Evolutionary conservation across 1,139 yeast species (phyloP), one percentile per base, ranked within the genome.

Genomic region (Pneumocystis canis): DNA sequence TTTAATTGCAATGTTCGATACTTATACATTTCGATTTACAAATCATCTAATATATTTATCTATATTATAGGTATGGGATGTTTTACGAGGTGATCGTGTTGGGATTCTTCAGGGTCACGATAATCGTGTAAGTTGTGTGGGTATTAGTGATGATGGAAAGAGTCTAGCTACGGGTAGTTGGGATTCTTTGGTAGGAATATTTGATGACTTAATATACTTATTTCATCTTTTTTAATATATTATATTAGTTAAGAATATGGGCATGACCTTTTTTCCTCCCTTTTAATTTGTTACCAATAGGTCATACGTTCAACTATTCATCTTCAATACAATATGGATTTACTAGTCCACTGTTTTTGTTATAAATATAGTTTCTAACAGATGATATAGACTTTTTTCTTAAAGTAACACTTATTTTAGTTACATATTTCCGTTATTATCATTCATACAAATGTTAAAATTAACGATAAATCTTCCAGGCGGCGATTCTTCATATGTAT

Each of bases 21-120:
- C 16, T 30, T 14, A 30, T 14, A 56, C 28, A 11, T 20, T 56
- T 33, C 5, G 4, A 5, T 54, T 56, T 20, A 35, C 6, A 56
- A 9, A 5, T 6, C 7, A 6, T 56, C 39, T 56, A 2, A 33
- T 25, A 33, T 56, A 9, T 25, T 37, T 7, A 82, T 60, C 68
- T 35, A 11, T 32, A n/a, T n/a, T n/a, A 32, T 76, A 85, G 32
- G 79, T 87, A 2, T 87, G 96, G 95, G 97, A 89, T 71, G 77
- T 82, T 1, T 75, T 89, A 47, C 83, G 81, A 66, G 83, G 82
- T 20, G 83, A 81, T 65, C 76, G 85, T 39, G 81, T 88, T 4
- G 90, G 89, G 0, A 76, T 80, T 18, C 68, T 82, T 56, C 80
- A 77, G 47, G 85, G 84, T 4, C 92, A 85, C 69, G 72, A 77